A percentile compares a stretch with the other conserved stretches of the same genome.
phyloP scores from a whole-genome alignment of 1,139 yeast species.

The Hyphopichia fennica region DNA sequence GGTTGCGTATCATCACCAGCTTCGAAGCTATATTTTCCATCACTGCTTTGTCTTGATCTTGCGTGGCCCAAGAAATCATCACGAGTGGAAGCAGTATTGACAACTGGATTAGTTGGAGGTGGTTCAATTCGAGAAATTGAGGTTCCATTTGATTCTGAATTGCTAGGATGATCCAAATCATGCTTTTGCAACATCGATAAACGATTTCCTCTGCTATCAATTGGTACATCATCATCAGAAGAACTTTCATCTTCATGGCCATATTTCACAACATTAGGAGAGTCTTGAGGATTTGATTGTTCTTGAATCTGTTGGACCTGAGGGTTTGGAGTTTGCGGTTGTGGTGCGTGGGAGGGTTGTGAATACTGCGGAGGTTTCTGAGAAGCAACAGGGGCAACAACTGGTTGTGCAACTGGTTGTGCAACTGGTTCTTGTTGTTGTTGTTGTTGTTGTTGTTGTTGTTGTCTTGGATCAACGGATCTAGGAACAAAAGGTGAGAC shows the following conservation, averaged over 20 bases:
- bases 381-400: background rate
- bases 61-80: constrained; percentile 1
- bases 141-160: constrained; percentile 2
- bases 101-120: constrained; percentile 11
- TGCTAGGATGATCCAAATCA: constrained; percentile 18
- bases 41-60: constrained; percentile 20
- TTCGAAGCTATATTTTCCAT: constrained; percentile 42
- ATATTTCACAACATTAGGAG: constrained; percentile 31
- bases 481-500: background rate
- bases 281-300: constrained; percentile 8
- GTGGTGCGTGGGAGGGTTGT: background rate
- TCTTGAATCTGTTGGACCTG: background rate
- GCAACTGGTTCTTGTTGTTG: background rate
- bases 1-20: constrained; percentile 41
- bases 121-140: constrained; percentile 8
- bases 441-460: background rate
- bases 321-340: background rate
- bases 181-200: constrained; percentile 36
- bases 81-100: background rate
- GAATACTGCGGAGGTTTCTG: background rate
- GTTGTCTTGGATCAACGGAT: constrained; percentile 2
- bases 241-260: constrained; percentile 6
- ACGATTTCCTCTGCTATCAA: constrained; percentile 17
- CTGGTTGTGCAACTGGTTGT: background rate
- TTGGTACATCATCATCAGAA: constrained; percentile 16